Evolutionary conservation across 768 basidiomycete species (phyloP), one percentile per base, ranked within the genome.

Genomic region (Termitomyces sp.): DNA sequence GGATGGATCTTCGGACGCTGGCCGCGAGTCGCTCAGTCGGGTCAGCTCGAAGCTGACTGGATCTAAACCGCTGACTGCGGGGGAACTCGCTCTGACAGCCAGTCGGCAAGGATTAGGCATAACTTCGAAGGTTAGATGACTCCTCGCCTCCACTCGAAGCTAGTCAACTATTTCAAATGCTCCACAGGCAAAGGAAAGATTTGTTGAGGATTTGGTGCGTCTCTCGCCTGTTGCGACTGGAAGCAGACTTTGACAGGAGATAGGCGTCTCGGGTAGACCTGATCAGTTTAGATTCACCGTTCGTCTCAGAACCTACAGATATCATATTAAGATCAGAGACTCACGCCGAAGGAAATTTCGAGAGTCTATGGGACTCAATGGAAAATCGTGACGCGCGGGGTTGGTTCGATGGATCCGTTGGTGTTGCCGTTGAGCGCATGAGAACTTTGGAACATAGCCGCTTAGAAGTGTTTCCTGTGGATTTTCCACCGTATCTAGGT

Each of bases 211-310:
- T 34, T 44, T 64, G 57, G 67, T 68, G 52, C 12, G 59, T 55
- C 28, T 25, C 14, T 52, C 14, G 34, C 25, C 25, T 39, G 10
- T 32, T 11, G 19, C 12, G 23, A 30, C 8, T 27, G 12, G 21
- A 35, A 23, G 19, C 23, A n/a, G 16, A 51, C 2, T 27, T 21
- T 53, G 54, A 59, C 37, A 34, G 30, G 5, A 21, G 19, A 10
- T 11, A 72, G 76, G 64, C 54, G 17, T 60, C 69, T 45, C 73
- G 73, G 52, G 59, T 68, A 56, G 87, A 91, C 70, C 79, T 92
- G 46, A 91, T 92, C 59, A 74, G 83, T 9, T 79, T 93, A 39
- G 89, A 92, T 66, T 83, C 86, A 1, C 86, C 89, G 3, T 86
- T 86, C 70, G 71, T 82, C 42, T 66, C 75, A 8, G 84, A 85